A percentile compares a stretch with the other conserved stretches of the same genome.
These are phyloP conservation scores for Aureobasidium leucospermi DNA, from an alignment of 2,329 filamentous ascomycete species.

Conservation along the genomic window DNA sequence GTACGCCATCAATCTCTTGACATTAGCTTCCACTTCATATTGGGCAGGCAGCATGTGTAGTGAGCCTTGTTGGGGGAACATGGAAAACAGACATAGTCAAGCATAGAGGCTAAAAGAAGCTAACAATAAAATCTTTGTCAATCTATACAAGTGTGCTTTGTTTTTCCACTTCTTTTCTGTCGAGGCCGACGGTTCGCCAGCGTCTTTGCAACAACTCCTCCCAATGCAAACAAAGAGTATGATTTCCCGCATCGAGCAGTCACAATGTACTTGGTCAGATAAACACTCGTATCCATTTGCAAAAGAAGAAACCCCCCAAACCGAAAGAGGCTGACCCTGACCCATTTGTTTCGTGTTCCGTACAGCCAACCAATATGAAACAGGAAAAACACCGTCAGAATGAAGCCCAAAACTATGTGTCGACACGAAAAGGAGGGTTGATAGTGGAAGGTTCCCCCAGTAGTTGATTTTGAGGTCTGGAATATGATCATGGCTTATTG, in stretches of 20 bases:
- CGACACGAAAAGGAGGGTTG: background rate
- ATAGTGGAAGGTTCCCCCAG: background rate
- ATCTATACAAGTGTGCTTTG: background rate
- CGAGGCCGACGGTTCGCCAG: background rate
- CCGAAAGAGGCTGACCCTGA: background rate
- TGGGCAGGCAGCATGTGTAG: no score
- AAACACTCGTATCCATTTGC: background rate
- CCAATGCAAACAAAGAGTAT: background rate
- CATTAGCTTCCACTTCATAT: no score
- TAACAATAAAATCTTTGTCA: background rate
- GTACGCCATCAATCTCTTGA: no score
- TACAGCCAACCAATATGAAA: constrained; percentile 1
- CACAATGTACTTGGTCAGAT: background rate
- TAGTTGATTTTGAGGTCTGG: background rate
- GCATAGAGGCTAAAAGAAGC: no score
- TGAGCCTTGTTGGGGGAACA: no score
- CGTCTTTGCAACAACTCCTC: background rate
- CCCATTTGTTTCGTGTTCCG: constrained; percentile 1
- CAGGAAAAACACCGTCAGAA: constrained; percentile 5
- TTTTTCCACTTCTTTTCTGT: background rate
- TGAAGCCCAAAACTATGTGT: constrained; percentile 1
- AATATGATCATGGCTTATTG: background rate
- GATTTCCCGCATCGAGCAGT: background rate
- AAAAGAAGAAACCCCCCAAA: background rate
- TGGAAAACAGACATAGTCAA: no score